Evolutionary conservation across 768 basidiomycete genomes (phyloP), one percentile per base, ranked within the genome.

Genomic region (Leccinum obscurum): DNA sequence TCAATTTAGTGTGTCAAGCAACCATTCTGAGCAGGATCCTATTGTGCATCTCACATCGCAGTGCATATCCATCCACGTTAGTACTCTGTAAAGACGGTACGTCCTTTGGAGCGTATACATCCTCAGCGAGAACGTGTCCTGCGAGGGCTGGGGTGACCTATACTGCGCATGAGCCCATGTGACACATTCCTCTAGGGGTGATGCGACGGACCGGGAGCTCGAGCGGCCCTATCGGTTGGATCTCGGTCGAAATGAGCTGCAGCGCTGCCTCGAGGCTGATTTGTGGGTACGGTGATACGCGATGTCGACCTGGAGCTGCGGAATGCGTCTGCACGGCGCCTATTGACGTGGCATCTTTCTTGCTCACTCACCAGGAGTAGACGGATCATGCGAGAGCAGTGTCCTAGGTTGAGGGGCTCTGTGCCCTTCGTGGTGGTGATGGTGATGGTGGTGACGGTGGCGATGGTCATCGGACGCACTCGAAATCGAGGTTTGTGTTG

Each of bases 41-140:
- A 17, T 56, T 14, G 37, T n/a, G 24, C 24, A 4, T 62, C 83
- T 62, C 66, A 91, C 90, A 85, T 60, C 84, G 78, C 1, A 95
- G 72, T 5, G 93, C 93, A 69, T 96, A 96, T 1, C 93, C 93
- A 70, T 95, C 93, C 11, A 93, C 92, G 64, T 85, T 95, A 6
- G 93, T 93, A 1, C 90, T 92, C 17, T 77, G 71, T 2, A 81
- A 81, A 4, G 72, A 69, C 3, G 93, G 93, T 0, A 90, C 81
- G 66, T 90, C 77, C 34, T 82, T 78, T 1, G 83, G 76, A 4
- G 92, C 86, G 61, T 79, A 75, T 4, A 95, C 84, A 58, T 92
- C 85, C 70, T 92, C 86, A 0, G 91, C 90, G 1, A 95, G 80
- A 24, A 93, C 80, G 62, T 86, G 79, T 0, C 90, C 92, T 26